These are phyloP conservation scores for Leishmania arabica DNA, from an alignment of 208 protist genomes.

Conservation along the genomic window DNA sequence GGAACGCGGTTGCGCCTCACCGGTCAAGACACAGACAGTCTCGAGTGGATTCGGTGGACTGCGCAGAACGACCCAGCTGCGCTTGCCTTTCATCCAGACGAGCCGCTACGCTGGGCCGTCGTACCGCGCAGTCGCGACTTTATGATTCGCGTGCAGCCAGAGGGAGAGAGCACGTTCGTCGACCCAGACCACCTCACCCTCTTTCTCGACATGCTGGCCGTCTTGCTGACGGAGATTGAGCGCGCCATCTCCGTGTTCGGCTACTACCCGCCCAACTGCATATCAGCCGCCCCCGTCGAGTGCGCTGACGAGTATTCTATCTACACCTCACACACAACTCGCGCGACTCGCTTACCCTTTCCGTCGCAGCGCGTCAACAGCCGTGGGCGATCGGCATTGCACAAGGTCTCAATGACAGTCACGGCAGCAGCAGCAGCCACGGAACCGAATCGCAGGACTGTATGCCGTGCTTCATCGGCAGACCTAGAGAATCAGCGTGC, in stretches of 20 bases:
- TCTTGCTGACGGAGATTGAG: constrained; percentile 15
- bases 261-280: constrained; percentile 26
- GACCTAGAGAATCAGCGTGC: constrained; percentile 33
- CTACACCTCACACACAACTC: not conserved
- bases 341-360: constrained; percentile 3
- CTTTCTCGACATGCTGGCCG: constrained; percentile 18
- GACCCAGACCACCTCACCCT: constrained; percentile 14
- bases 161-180: constrained; percentile 20
- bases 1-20: constrained; percentile 23
- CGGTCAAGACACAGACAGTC: constrained; percentile 6
- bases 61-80: constrained; percentile 20
- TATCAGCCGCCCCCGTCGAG: constrained; percentile 8
- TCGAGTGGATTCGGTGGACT: constrained; percentile 19
- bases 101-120: constrained; percentile 33
- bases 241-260: constrained; percentile 24
- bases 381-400: not conserved
- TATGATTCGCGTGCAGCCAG: constrained; percentile 26
- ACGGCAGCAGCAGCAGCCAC: constrained; percentile 9
- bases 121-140: constrained; percentile 25
- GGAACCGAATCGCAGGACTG: not conserved
- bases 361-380: constrained; percentile 14
- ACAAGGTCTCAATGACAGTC: constrained; percentile 4
- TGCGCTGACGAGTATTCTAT: not conserved
- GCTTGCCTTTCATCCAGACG: constrained; percentile 17
- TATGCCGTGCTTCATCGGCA: constrained; percentile 13